These are phyloP conservation scores for Fusarium sp. DNA, from an alignment of 2,329 filamentous ascomycete species.

Conservation along the genomic window DNA sequence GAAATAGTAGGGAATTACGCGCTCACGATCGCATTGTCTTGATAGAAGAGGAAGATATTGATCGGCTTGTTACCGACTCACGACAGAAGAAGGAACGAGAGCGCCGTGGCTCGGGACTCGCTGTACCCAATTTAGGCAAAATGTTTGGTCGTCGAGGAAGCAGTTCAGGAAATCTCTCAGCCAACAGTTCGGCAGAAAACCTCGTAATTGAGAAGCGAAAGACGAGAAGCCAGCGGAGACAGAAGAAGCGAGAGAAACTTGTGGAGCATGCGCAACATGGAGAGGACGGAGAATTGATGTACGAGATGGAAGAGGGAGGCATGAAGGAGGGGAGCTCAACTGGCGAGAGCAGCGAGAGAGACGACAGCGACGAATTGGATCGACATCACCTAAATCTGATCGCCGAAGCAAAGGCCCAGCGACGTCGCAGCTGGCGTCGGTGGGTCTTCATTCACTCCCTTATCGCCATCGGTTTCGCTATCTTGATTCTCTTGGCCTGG, in stretches of 20 bases:
- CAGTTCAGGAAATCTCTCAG: constrained; percentile 50
- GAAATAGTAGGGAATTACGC: constrained; percentile 76
- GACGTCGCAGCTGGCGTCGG: constrained; percentile 64
- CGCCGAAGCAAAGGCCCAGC: constrained; percentile 59
- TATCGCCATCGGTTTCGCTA: constrained; percentile 64
- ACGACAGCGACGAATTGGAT: constrained; percentile 69
- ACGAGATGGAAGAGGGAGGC: constrained; percentile 87
- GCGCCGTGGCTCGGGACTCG: constrained; percentile 60
- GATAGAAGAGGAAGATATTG: constrained; percentile 79
- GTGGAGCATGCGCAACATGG: constrained; percentile 66
- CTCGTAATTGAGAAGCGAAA: constrained; percentile 62
- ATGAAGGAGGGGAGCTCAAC: constrained; percentile 74
- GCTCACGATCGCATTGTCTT: constrained; percentile 77
- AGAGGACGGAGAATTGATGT: constrained; percentile 83
- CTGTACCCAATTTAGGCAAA: constrained; percentile 62
- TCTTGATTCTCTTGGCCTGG: constrained; percentile 68
- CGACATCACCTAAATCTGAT: constrained; percentile 62
- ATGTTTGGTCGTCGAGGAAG: constrained; percentile 54
- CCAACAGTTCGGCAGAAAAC: constrained; percentile 60
- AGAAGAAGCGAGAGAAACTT: constrained; percentile 64
- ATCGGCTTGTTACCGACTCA: constrained; percentile 67
- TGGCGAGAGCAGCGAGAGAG: constrained; percentile 70
- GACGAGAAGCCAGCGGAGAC: constrained; percentile 61
- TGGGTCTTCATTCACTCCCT: constrained; percentile 65
- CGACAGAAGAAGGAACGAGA: constrained; percentile 63